Conservation (phyloP, 164 flowering plant genomes). For the Annona cherimola region DNA sequence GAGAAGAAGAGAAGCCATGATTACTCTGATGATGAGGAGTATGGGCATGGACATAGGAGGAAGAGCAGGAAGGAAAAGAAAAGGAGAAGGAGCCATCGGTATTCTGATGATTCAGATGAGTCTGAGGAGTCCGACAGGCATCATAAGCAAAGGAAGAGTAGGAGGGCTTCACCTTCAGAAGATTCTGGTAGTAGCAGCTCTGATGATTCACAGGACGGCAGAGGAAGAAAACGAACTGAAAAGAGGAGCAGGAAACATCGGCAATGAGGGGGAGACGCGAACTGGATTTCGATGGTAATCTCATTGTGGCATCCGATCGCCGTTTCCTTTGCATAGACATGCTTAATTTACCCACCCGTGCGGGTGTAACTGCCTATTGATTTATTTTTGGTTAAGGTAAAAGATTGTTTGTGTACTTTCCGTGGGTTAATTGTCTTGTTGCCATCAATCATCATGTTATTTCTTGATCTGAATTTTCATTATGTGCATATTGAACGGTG, state of each 20-base stretch:
- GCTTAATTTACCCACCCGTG: too few species aligned
- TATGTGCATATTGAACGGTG: too few species aligned
- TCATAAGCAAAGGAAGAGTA: constrained; percentile 43
- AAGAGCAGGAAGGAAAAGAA: constrained; percentile 34
- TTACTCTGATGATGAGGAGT: constrained; percentile 34
- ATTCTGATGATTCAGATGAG: constrained; percentile 31
- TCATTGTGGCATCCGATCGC: not conserved
- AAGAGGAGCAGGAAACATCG: constrained; percentile 48
- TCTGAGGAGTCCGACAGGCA: constrained; percentile 37
- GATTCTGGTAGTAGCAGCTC: constrained; percentile 51
- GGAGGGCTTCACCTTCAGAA: constrained; percentile 35
- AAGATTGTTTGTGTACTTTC: too few species aligned
- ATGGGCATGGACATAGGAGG: constrained; percentile 20
- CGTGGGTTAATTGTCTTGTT: too few species aligned
- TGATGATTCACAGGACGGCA: constrained; percentile 60
- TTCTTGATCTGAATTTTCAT: too few species aligned
- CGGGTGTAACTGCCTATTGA: too few species aligned
- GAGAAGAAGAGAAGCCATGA: constrained; percentile 33
- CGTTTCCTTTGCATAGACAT: too few species aligned
- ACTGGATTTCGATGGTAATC: not conserved
- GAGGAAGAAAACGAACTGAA: constrained; percentile 49
- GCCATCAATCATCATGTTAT: too few species aligned
- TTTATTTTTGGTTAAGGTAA: too few species aligned
- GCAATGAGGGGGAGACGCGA: not conserved
- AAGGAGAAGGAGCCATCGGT: not conserved